phyloP scores from a whole-genome alignment of 495 filamentous ascomycete species.

The Daldinia concentrica region DNA sequence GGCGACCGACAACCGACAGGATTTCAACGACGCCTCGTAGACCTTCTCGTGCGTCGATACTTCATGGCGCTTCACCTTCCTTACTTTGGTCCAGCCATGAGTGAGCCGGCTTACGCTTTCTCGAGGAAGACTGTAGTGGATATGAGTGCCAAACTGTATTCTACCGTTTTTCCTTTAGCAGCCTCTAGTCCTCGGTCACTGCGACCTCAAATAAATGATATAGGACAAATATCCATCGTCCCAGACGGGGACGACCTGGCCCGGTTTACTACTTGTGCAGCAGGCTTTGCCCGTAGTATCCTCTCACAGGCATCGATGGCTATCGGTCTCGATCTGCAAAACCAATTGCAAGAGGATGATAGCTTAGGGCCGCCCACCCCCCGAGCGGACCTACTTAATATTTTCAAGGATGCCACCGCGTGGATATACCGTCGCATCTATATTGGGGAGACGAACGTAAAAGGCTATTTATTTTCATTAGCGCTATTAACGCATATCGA shows the following conservation, averaged over 20 bases:
- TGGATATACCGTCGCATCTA: slow-evolving; percentile 56
- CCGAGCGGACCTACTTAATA: slow-evolving; percentile 58
- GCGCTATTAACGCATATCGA: slow-evolving; percentile 57
- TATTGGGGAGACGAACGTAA: slow-evolving; percentile 66
- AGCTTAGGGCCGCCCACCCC: slow-evolving; percentile 52
- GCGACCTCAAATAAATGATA: neutral
- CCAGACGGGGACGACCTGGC: slow-evolving; percentile 46
- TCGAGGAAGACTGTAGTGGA: slow-evolving; percentile 61
- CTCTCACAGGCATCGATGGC: slow-evolving; percentile 54
- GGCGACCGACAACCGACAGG: slow-evolving; percentile 39
- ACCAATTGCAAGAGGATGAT: slow-evolving; percentile 62
- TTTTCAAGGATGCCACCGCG: slow-evolving; percentile 56
- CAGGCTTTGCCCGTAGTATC: slow-evolving; percentile 54
- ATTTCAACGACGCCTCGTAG: slow-evolving; percentile 52
- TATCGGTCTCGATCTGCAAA: slow-evolving; percentile 58
- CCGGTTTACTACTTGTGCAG: slow-evolving; percentile 51
- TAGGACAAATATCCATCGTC: slow-evolving; percentile 1
- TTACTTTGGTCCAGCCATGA: slow-evolving; percentile 49
- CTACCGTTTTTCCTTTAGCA: slow-evolving; percentile 50
- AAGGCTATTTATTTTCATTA: slow-evolving; percentile 59
- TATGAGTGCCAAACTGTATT: slow-evolving; percentile 61
- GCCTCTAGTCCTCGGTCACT: slow-evolving; percentile 25
- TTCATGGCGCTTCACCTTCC: slow-evolving; percentile 61
- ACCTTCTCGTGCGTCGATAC: slow-evolving; percentile 58
- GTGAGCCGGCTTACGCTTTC: slow-evolving; percentile 58